Conservation (phyloP, 2,329 filamentous ascomycete species). For the Cytospora leucostoma region DNA sequence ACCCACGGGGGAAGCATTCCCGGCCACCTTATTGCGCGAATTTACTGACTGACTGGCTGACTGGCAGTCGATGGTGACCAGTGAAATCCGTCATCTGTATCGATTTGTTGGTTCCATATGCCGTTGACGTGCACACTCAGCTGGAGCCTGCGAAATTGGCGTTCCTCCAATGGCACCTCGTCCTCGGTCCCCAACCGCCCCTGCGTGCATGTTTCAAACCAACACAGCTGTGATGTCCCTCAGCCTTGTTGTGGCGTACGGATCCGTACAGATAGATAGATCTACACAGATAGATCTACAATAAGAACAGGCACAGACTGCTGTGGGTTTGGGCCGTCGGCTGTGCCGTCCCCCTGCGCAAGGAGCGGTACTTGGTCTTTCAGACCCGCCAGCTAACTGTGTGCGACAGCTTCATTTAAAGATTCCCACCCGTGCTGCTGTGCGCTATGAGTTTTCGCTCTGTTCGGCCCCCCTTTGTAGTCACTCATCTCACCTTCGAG, state of each 20-base stretch:
- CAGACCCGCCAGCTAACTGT: not conserved
- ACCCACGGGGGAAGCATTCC: no score
- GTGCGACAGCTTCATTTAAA: not conserved
- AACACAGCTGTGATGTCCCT: not conserved
- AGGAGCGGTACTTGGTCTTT: not conserved
- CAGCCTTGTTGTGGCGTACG: not conserved
- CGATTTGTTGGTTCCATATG: no score
- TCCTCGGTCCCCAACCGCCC: not conserved
- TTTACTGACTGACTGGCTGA: no score
- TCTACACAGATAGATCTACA: no score
- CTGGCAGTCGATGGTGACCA: no score
- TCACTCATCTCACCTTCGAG: not conserved
- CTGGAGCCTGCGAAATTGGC: not conserved
- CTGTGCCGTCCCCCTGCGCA: not conserved
- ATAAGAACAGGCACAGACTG: no score
- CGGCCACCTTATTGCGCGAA: no score
- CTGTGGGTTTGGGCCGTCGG: not conserved
- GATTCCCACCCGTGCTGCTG: not conserved
- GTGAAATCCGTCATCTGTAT: no score
- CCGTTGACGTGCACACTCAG: not conserved
- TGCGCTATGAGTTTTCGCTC: not conserved
- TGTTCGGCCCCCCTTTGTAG: not conserved
- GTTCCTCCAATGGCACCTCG: not conserved
- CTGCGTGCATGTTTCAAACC: not conserved
- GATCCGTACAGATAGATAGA: no score